Evolutionary conservation across 1,139 yeast genomes (phyloP).

Genomic region (Chernovozyma aurita): DNA sequence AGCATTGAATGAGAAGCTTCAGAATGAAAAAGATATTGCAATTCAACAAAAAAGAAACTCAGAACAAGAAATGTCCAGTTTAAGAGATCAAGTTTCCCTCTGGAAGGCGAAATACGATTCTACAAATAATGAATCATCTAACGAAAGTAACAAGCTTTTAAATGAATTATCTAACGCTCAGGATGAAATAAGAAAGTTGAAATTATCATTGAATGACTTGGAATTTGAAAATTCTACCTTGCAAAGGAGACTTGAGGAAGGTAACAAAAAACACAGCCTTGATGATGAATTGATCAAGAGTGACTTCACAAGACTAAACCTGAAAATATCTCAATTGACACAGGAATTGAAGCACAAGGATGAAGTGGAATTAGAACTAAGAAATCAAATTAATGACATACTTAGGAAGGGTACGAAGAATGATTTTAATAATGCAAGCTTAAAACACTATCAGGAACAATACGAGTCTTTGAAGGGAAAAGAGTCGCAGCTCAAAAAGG

Average conservation of each 20-base stretch:
- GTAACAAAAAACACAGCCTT: not conserved
- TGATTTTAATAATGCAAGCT: constrained; percentile 7
- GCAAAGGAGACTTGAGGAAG: not conserved
- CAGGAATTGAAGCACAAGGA: constrained; percentile 20
- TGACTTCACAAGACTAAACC: not conserved
- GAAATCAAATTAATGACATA: constrained; percentile 21
- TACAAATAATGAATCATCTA: constrained; percentile 11
- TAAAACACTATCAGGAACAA: constrained; percentile 16
- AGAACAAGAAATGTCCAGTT: constrained; percentile 2
- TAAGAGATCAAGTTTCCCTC: constrained; percentile 2
- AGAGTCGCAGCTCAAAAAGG: constrained; percentile 14
- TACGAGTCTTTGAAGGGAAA: constrained; percentile 15
- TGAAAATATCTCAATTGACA: constrained; percentile 6
- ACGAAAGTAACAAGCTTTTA: constrained; percentile 1
- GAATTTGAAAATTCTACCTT: constrained; percentile 1
- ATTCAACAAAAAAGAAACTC: not conserved
- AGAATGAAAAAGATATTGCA: constrained; percentile 1
- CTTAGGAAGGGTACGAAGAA: constrained; percentile 12
- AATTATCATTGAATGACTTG: constrained; percentile 2
- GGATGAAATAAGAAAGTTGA: constrained; percentile 5
- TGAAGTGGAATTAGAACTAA: constrained; percentile 17
- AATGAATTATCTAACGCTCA: not conserved
- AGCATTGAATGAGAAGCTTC: not conserved
- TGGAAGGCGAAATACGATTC: constrained; percentile 11
- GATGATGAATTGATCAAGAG: not conserved